Base-by-base conservation (phyloP, 2,329 filamentous ascomycete genomes). In the Botrytis medusae region DNA sequence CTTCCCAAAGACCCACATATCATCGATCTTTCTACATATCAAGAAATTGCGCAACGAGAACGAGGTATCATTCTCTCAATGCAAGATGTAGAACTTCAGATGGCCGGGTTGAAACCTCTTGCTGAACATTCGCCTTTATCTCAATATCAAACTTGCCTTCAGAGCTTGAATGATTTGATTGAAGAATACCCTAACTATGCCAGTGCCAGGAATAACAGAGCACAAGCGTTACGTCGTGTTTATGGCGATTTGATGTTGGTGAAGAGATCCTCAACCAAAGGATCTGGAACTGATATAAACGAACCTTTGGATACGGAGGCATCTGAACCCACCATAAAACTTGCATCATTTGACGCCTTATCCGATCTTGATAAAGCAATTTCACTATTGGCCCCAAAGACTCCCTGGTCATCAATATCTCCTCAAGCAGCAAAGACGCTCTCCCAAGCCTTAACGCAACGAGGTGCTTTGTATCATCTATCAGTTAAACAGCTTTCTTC, bases 191-290 rank as follows among this genome's bases (percentile, higher is more conserved):
- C 92, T 4, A 82, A 83, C 46, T 95, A 95, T 81, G 91, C 92
- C 34, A 93, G 91, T 75, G 91, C 90, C 9, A 87, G 89, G 73
- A 92, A 94, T 80, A 95, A 95, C 81, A 87, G 92, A 68, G 92
- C 91, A 4, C 93, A 95, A 81, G 86, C 91, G 14, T 78, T 87
- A 44, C 84, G 91, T 34, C 84, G 91, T 65, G 82, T 90, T 72
- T 89, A 91, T 75, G 90, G 90, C 18, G 90, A 92, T 71, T 44
- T 60, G 22, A 60, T 73, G 48, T 51, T 72, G 25, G 37, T 37
- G 48, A 42, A 57, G 34, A 68, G 7, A 68, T 68, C 64, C 12
- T 42, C 46, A 57, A 10, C 2, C 14, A 29, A 57, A 37, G 64
- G 22, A 57, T 29, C 48, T 29, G 65, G 34, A 32, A 14, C 34